Evolutionary conservation across 176 grass and related monocot genomes (phyloP).

Genomic region (Rhynchospora breviuscula): DNA sequence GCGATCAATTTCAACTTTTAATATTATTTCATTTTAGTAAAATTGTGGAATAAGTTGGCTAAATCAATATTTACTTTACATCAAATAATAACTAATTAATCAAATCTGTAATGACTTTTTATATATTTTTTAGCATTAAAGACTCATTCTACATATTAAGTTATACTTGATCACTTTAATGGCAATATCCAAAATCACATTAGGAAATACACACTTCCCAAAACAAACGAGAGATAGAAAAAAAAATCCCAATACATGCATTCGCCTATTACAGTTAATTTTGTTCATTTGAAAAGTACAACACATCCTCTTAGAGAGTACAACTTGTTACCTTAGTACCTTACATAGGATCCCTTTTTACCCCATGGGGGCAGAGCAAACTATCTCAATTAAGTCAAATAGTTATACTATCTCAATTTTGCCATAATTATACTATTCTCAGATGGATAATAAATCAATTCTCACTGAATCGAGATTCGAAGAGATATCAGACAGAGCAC

Average conservation of each 20-base stretch:
- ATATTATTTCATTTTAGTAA: neutral
- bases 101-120: no score
- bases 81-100: no score
- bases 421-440: neutral
- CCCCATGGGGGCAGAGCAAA: neutral
- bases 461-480: neutral
- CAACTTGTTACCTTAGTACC: neutral
- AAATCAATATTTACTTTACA: neutral
- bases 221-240: neutral
- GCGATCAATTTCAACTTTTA: neutral
- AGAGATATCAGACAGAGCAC: neutral
- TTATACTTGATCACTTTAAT: neutral
- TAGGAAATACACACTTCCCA: neutral
- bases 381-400: neutral
- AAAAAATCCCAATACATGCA: constrained; percentile 7
- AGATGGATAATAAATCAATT: constrained; percentile 1
- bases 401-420: constrained; percentile 7
- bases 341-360: constrained; percentile 11
- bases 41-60: neutral
- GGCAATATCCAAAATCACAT: neutral
- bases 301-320: constrained; percentile 1
- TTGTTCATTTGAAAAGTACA: neutral
- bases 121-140: neutral
- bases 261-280: neutral
- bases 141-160: neutral